Evolutionary conservation across 495 filamentous ascomycete species (phyloP).

Genomic region (Elaphomyces granulatus): DNA sequence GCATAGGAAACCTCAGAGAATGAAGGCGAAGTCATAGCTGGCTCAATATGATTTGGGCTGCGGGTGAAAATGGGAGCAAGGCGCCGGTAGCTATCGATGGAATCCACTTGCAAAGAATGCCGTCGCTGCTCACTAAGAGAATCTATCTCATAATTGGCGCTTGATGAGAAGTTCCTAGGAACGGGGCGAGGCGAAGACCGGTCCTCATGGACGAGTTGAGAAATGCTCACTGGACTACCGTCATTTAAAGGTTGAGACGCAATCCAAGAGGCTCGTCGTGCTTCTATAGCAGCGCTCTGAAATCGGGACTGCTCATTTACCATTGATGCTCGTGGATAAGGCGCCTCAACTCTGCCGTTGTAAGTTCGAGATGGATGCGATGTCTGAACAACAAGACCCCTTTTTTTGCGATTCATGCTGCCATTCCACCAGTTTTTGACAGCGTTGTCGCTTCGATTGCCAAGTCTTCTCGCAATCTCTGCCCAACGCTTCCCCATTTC

Average conservation of each 20-base stretch:
- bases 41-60: slow-evolving; percentile 36
- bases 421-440: slow-evolving; percentile 99
- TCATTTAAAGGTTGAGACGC: not conserved
- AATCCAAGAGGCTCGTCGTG: slow-evolving; percentile 8
- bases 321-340: slow-evolving; percentile 26
- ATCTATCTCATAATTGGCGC: slow-evolving; percentile 7
- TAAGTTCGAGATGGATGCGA: slow-evolving; percentile 23
- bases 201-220: slow-evolving; percentile 2
- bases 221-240: slow-evolving; percentile 2
- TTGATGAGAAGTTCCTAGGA: slow-evolving; percentile 19
- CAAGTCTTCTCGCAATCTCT: slow-evolving; percentile 75
- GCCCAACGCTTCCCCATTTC: slow-evolving; percentile 90
- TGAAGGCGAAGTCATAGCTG: slow-evolving; percentile 56
- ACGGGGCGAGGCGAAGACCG: slow-evolving; percentile 8
- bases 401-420: slow-evolving; percentile 62
- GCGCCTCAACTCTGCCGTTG: slow-evolving; percentile 29
- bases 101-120: slow-evolving; percentile 8
- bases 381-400: slow-evolving; percentile 30
- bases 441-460: slow-evolving; percentile 88
- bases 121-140: slow-evolving; percentile 8
- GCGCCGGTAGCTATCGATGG: slow-evolving; percentile 23
- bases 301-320: slow-evolving; percentile 5
- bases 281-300: slow-evolving; percentile 7
- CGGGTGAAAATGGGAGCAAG: slow-evolving; percentile 33
- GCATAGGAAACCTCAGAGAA: slow-evolving; percentile 44